These are phyloP conservation scores for Wickerhamiella azymoides DNA, from an alignment of 805 yeast species.

Conservation along the genomic window DNA sequence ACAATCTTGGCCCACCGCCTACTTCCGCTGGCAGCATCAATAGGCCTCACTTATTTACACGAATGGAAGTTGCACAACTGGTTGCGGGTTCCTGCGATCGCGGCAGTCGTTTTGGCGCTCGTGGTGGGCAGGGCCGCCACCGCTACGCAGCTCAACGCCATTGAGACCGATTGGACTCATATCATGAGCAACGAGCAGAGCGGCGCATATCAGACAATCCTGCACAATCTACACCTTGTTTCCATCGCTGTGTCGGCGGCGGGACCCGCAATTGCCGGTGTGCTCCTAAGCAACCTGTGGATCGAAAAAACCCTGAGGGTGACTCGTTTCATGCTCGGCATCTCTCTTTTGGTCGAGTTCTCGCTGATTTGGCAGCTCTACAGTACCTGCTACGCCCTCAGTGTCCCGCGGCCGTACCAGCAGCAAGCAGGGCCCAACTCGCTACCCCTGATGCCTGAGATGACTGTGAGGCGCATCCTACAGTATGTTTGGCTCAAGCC, in stretches of 20 bases:
- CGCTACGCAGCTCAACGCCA: conserved; percentile 4
- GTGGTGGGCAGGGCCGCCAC: conserved; percentile 4
- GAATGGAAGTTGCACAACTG: not conserved
- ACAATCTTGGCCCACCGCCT: conserved; percentile 4
- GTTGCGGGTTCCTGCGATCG: not conserved
- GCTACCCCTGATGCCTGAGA: not conserved
- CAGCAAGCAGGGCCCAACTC: not conserved
- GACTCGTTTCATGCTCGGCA: conserved; percentile 7
- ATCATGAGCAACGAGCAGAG: conserved; percentile 18
- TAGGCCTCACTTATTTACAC: not conserved
- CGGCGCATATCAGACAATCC: conserved; percentile 11
- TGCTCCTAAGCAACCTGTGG: conserved; percentile 3
- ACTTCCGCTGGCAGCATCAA: not conserved
- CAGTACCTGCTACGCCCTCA: conserved; percentile 19
- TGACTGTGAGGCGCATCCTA: conserved; percentile 13
- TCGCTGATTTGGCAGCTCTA: conserved; percentile 15
- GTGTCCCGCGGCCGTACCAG: conserved; percentile 14
- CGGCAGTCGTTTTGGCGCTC: not conserved
- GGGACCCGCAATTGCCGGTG: conserved; percentile 12
- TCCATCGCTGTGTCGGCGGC: conserved; percentile 9
- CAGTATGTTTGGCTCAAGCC: conserved; percentile 16
- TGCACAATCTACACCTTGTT: conserved; percentile 10
- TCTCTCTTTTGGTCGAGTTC: conserved; percentile 13
- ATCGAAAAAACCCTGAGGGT: conserved; percentile 7
- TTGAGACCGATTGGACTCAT: conserved; percentile 19